A percentile compares a stretch with the other conserved stretches of the same genome.
phyloP scores from a whole-genome alignment of 2,329 filamentous ascomycete species.

The Fusarium secorum region DNA sequence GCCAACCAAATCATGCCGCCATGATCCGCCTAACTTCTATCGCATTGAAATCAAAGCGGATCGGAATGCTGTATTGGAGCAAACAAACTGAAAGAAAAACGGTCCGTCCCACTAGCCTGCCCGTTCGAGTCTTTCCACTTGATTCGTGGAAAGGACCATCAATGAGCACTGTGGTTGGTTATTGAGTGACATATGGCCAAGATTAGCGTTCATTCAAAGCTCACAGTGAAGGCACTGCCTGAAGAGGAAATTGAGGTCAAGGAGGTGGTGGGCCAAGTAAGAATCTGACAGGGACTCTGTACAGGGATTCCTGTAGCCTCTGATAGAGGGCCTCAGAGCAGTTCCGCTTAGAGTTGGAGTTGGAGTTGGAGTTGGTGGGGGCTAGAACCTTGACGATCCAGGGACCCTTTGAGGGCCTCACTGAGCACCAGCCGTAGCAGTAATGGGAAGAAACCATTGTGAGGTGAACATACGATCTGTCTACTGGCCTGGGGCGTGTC shows the following conservation, averaged over 20 bases:
- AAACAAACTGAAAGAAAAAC: slow-evolving; percentile 28
- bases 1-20: slow-evolving; percentile 36
- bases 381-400: slow-evolving; percentile 34
- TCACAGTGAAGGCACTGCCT: slow-evolving; percentile 20
- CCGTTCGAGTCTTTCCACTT: slow-evolving; percentile 11
- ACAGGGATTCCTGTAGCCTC: slow-evolving; percentile 23
- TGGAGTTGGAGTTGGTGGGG: slow-evolving; percentile 30
- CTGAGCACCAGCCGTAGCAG: slow-evolving; percentile 18
- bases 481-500: slow-evolving; percentile 16
- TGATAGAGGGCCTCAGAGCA: slow-evolving; percentile 33
- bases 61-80: slow-evolving; percentile 11
- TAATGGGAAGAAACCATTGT: slow-evolving; percentile 1
- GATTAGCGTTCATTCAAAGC: slow-evolving; percentile 1
- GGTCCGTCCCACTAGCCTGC: slow-evolving; percentile 43
- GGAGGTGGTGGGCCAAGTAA: slow-evolving; percentile 31
- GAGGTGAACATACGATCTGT: slow-evolving; percentile 37
- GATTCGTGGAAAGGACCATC: slow-evolving; percentile 10
- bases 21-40: slow-evolving; percentile 29
- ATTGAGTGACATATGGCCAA: slow-evolving; percentile 16
- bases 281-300: slow-evolving; percentile 24
- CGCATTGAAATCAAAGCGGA: slow-evolving; percentile 14
- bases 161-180: slow-evolving; percentile 34
- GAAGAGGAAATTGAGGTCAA: slow-evolving; percentile 33
- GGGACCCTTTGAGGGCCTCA: slow-evolving; percentile 28
- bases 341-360: not conserved